Evolutionary conservation across 768 basidiomycete species (phyloP).

Genomic region (Rhizopogon sp.): DNA sequence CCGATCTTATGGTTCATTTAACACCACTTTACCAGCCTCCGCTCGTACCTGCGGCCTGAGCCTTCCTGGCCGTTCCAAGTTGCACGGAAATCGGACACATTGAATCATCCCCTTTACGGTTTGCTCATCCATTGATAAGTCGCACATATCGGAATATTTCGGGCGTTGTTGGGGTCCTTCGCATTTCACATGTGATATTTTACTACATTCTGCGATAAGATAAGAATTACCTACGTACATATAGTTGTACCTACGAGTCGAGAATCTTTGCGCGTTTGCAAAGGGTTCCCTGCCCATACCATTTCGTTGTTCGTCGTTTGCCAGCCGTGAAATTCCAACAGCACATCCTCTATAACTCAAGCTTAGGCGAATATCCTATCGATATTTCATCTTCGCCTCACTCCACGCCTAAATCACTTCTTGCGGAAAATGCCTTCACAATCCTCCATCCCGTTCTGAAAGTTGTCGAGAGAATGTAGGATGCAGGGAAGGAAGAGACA

Average conservation of each 20-base stretch:
- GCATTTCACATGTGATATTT: no score
- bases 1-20: conserved; percentile 33
- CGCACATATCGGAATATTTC: conserved; percentile 18
- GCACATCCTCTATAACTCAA: conserved; percentile 23
- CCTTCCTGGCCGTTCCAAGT: conserved; percentile 10
- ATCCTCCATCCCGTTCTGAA: conserved; percentile 41
- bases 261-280: no score
- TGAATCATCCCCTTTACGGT: conserved; percentile 21
- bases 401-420: conserved; percentile 14
- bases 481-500: conserved; percentile 49
- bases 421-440: conserved; percentile 8
- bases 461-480: conserved; percentile 51
- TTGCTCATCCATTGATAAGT: conserved; percentile 33
- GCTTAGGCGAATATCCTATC: conserved; percentile 8
- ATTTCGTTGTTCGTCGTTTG: no score
- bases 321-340: no score
- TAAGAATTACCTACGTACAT: no score
- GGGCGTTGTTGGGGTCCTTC: no score
- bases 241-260: no score
- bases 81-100: conserved; percentile 19
- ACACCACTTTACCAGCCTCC: conserved; percentile 33
- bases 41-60: conserved; percentile 7
- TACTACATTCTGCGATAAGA: no score
- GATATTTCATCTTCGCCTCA: conserved; percentile 4
- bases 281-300: no score